Evolutionary conservation across 164 flowering plant species (phyloP).

Genomic region (Brasenia schreberi): DNA sequence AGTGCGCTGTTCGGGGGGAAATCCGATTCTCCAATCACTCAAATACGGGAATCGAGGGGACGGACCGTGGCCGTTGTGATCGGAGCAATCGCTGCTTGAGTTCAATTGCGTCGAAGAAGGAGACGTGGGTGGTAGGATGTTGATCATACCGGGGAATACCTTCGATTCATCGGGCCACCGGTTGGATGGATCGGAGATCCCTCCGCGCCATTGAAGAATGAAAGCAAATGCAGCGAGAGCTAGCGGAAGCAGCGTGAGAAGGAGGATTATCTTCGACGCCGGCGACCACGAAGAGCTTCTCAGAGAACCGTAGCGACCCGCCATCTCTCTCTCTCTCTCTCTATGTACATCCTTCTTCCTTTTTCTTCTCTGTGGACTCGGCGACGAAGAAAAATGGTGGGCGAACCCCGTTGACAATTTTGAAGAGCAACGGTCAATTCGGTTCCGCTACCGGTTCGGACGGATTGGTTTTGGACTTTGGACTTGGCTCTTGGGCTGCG

Average conservation of each 20-base stretch:
- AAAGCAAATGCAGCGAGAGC: constrained; percentile 72
- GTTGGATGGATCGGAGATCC: constrained; percentile 53
- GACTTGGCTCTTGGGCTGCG: too few species aligned
- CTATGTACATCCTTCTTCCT: not conserved
- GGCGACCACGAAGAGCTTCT: constrained; percentile 14
- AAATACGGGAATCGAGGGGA: constrained; percentile 50
- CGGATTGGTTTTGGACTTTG: too few species aligned
- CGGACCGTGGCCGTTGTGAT: constrained; percentile 24
- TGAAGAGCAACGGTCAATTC: too few species aligned
- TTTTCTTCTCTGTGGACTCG: not conserved
- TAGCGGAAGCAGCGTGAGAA: constrained; percentile 64
- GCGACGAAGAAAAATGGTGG: too few species aligned
- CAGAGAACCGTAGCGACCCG: constrained; percentile 23
- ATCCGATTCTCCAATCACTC: constrained; percentile 50
- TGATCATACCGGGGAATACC: constrained; percentile 58
- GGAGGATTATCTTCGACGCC: constrained; percentile 40
- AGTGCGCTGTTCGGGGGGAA: constrained; percentile 45
- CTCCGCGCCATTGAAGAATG: constrained; percentile 84
- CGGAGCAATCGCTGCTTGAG: constrained; percentile 25
- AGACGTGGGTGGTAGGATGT: not conserved
- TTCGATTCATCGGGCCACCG: constrained; percentile 53
- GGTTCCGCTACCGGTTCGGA: too few species aligned
- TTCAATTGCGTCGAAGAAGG: constrained; percentile 6
- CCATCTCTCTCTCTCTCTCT: constrained; percentile 15
- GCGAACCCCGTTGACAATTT: too few species aligned